Percentiles rank a stretch among this genome's conserved stretches.
Evolutionary conservation across 192 early-diverging fungal genomes (phyloP).

Genomic region (Coemansia sp.): DNA sequence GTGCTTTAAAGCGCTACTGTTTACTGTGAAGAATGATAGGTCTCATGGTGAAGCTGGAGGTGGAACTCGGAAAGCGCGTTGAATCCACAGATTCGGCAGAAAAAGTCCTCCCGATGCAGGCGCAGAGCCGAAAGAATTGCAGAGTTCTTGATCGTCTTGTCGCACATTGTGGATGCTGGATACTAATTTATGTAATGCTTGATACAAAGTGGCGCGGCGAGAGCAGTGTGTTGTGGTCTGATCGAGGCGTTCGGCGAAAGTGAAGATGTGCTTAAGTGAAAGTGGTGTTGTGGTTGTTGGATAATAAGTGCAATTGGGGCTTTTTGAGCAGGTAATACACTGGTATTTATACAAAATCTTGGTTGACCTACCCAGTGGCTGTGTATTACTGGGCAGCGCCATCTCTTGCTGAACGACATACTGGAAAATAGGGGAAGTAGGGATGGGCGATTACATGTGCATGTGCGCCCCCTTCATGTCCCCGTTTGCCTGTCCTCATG

Average conservation of each 20-base stretch:
- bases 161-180: constrained; percentile 26
- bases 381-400: not conserved
- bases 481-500: constrained; percentile 1
- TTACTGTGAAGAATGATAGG: constrained; percentile 11
- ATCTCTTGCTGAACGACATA: not conserved
- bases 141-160: constrained; percentile 14
- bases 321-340: not conserved
- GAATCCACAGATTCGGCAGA: constrained; percentile 51
- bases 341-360: constrained; percentile 4
- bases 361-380: not conserved
- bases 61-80: constrained; percentile 48
- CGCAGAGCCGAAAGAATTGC: constrained; percentile 15
- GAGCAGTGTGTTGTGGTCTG: not conserved
- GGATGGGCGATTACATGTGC: constrained; percentile 17
- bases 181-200: not conserved
- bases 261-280: not conserved
- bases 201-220: not conserved
- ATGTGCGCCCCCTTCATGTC: constrained; percentile 8
- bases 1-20: not conserved
- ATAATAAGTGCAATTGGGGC: not conserved
- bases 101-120: constrained; percentile 43
- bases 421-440: constrained; percentile 4
- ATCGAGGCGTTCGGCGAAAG: not conserved
- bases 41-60: constrained; percentile 35
- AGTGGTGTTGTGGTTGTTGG: not conserved